phyloP scores from a whole-genome alignment of 83 land plant genomes.

The Picea abies region DNA sequence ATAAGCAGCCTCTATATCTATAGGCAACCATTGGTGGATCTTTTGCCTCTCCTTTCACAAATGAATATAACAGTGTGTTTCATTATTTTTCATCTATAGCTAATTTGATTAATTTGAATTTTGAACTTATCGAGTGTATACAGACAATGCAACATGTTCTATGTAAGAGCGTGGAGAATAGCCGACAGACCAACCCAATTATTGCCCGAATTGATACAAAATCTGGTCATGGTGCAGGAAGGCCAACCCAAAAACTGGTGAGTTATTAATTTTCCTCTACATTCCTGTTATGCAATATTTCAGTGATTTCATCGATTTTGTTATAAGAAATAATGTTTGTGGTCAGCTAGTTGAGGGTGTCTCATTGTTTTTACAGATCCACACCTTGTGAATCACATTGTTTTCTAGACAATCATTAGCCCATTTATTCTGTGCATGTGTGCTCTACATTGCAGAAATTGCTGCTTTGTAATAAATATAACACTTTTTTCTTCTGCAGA shows the following conservation, averaged over 20 bases:
- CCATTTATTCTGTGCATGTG: not conserved
- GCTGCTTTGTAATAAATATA: not conserved
- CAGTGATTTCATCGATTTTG: not conserved
- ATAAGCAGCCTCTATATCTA: too few species aligned
- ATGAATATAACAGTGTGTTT: too few species aligned
- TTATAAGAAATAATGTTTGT: not conserved
- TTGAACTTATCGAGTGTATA: slow-evolving; percentile 7
- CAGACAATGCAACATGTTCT: slow-evolving; percentile 90
- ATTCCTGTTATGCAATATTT: not conserved
- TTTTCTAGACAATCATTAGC: not conserved
- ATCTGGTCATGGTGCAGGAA: slow-evolving; percentile 96
- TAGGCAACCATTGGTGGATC: too few species aligned
- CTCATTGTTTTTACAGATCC: not conserved
- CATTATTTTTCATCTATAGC: not conserved
- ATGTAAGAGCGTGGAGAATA: slow-evolving; percentile 64
- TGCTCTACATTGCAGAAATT: not conserved
- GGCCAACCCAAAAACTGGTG: slow-evolving; percentile 90
- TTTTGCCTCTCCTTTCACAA: too few species aligned
- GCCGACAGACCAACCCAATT: slow-evolving; percentile 87
- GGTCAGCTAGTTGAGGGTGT: not conserved
- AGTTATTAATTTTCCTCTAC: slow-evolving; percentile 1
- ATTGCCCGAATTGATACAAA: slow-evolving; percentile 90
- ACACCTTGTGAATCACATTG: not conserved
- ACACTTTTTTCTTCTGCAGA: slow-evolving; percentile 42
- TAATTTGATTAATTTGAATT: not conserved